A percentile compares a stretch with the other conserved stretches of the same genome.
Evolutionary conservation across 192 early-diverging fungal genomes (phyloP).

Genomic region (Obelidium mucronatum): DNA sequence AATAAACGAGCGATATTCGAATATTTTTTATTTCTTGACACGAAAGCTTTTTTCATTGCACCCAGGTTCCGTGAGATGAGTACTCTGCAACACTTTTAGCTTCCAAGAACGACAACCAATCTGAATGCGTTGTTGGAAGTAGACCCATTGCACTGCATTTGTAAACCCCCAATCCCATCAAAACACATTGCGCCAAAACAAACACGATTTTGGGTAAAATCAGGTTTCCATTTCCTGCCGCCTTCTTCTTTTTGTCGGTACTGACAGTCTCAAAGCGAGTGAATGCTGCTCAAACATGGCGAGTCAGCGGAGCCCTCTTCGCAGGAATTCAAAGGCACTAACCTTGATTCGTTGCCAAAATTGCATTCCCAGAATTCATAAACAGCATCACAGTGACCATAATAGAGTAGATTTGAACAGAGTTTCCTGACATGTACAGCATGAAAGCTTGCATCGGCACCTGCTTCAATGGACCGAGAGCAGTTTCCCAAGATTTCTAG

Average conservation of each 20-base stretch:
- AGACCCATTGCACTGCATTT: conserved; percentile 94
- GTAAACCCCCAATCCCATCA: conserved; percentile 87
- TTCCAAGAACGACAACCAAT: conserved; percentile 95
- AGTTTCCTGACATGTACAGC: conserved; percentile 98
- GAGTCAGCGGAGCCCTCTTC: no score
- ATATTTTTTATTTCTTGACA: no score
- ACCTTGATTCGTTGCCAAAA: conserved; percentile 65
- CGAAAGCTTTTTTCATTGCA: no score
- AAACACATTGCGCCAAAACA: conserved; percentile 80
- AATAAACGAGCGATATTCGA: no score
- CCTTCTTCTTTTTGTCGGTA: not conserved
- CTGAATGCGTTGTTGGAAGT: conserved; percentile 88
- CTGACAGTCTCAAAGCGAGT: conserved; percentile 10
- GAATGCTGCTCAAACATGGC: conserved; percentile 2
- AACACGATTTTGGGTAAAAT: conserved; percentile 83
- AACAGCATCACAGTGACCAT: conserved; percentile 97
- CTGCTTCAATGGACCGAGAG: conserved; percentile 85
- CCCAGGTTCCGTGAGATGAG: conserved; percentile 6
- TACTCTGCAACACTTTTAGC: conserved; percentile 42
- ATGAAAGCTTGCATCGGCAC: conserved; percentile 98
- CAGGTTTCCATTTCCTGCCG: conserved; percentile 54
- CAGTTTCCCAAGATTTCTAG: conserved; percentile 97
- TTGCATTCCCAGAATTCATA: conserved; percentile 80
- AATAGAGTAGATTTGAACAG: conserved; percentile 95
- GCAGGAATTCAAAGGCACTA: not conserved